Conservation (phyloP, 192 early-diverging fungal genomes). For the Kappamyces sp. region DNA sequence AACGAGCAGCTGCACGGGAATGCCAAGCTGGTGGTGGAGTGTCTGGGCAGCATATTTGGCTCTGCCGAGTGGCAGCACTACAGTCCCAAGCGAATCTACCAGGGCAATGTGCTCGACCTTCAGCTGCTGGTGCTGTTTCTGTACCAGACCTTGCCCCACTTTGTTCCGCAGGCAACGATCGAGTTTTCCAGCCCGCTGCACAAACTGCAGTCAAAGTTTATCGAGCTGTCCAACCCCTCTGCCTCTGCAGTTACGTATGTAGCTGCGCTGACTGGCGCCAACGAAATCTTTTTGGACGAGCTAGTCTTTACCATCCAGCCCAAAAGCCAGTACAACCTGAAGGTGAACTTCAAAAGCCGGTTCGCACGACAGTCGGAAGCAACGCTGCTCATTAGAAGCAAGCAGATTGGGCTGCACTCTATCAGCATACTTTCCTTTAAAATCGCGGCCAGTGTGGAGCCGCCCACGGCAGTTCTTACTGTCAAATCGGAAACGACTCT, state of each 20-base stretch:
- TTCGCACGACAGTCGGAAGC: slow-evolving; percentile 29
- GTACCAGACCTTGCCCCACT: slow-evolving; percentile 44
- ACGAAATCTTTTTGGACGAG: slow-evolving; percentile 21
- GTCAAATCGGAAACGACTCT: slow-evolving; percentile 30
- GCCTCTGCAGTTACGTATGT: slow-evolving; percentile 26
- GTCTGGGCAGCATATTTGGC: slow-evolving; percentile 36
- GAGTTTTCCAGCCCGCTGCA: slow-evolving; percentile 41
- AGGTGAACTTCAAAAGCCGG: slow-evolving; percentile 33
- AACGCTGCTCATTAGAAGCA: slow-evolving; percentile 29
- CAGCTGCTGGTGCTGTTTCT: slow-evolving; percentile 37
- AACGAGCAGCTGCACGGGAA: slow-evolving; percentile 22
- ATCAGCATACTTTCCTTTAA: slow-evolving; percentile 37
- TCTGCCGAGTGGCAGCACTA: not conserved
- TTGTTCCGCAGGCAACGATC: slow-evolving; percentile 31
- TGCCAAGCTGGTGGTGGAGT: slow-evolving; percentile 15
- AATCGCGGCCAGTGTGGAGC: slow-evolving; percentile 26
- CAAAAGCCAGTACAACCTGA: slow-evolving; percentile 17
- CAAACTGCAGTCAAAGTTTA: slow-evolving; percentile 23
- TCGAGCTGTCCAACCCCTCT: slow-evolving; percentile 42
- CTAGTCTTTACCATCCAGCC: slow-evolving; percentile 7
- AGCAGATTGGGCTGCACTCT: slow-evolving; percentile 37
- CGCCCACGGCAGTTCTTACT: slow-evolving; percentile 19
- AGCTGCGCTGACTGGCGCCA: slow-evolving; percentile 23
- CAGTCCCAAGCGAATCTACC: slow-evolving; percentile 14
- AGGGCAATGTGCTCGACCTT: slow-evolving; percentile 23